Percentiles rank a stretch among this genome's conserved stretches.
These are phyloP conservation scores for Furcasterigmium furcatum DNA, from an alignment of 2,329 filamentous ascomycete genomes.

Conservation along the genomic window DNA sequence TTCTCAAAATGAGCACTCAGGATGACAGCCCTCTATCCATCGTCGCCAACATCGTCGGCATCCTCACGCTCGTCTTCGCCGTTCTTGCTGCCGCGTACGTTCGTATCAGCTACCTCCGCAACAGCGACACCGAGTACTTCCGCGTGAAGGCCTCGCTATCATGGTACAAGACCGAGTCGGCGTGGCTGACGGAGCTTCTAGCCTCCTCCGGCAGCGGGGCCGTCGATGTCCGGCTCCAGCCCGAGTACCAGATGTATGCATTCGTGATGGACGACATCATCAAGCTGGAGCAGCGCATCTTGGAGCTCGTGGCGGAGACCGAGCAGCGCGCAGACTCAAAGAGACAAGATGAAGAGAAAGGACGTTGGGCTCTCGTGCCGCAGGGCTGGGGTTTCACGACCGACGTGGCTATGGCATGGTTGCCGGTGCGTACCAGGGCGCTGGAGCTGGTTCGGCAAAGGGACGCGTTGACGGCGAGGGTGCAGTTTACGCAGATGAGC, in stretches of 20 bases:
- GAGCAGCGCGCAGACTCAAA: slow-evolving; percentile 24
- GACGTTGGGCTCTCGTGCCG: slow-evolving; percentile 33
- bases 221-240: slow-evolving; percentile 14
- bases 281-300: slow-evolving; percentile 37
- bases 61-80: slow-evolving; percentile 45
- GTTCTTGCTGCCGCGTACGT: slow-evolving; percentile 39
- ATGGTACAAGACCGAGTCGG: slow-evolving; percentile 47
- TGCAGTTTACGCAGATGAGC: slow-evolving; percentile 46
- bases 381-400: slow-evolving; percentile 31
- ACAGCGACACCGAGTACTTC: slow-evolving; percentile 43
- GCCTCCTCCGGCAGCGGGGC: slow-evolving; percentile 14
- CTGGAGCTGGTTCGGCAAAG: slow-evolving; percentile 42
- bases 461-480: slow-evolving; percentile 38
- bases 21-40: slow-evolving; percentile 42
- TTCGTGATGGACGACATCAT: slow-evolving; percentile 44
- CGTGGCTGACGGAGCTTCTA: slow-evolving; percentile 40
- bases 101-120: slow-evolving; percentile 39
- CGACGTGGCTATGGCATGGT: slow-evolving; percentile 41
- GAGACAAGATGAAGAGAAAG: slow-evolving; percentile 13
- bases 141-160: slow-evolving; percentile 41
- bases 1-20: slow-evolving; percentile 3
- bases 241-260: slow-evolving; percentile 42
- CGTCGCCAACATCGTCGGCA: slow-evolving; percentile 38
- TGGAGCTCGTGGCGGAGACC: slow-evolving; percentile 41
- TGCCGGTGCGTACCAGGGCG: slow-evolving; percentile 38